Percentiles rank a stretch among this genome's conserved stretches.
Conservation (phyloP, 257 asterid genomes). For the Rehmannia glutinosa region DNA sequence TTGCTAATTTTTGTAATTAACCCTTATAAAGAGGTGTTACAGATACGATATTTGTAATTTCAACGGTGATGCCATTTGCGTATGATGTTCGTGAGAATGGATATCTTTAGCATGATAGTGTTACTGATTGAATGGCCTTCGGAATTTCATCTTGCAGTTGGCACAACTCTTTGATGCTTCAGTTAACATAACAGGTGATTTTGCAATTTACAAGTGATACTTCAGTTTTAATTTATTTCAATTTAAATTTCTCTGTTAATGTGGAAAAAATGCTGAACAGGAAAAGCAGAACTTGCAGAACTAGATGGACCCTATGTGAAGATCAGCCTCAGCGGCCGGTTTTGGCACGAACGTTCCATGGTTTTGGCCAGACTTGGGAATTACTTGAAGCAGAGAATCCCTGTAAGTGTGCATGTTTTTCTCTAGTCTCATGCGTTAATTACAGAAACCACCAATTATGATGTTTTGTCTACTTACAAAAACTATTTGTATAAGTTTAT, state of each 20-base stretch:
- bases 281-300: constrained; percentile 84
- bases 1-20: too few species aligned
- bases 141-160: constrained; percentile 45
- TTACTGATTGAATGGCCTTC: neutral
- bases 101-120: too few species aligned
- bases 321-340: constrained; percentile 73
- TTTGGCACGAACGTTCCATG: constrained; percentile 75
- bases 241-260: neutral
- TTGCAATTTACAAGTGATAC: neutral
- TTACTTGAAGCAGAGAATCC: constrained; percentile 91
- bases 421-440: too few species aligned
- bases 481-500: too few species aligned
- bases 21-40: too few species aligned
- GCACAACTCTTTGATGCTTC: constrained; percentile 79
- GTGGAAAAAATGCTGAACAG: constrained; percentile 28
- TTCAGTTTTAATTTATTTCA: neutral
- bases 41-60: too few species aligned
- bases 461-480: too few species aligned
- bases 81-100: too few species aligned
- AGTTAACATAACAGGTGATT: constrained; percentile 82
- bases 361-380: constrained; percentile 86
- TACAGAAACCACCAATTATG: too few species aligned
- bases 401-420: constrained; percentile 38
- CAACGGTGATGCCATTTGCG: too few species aligned
- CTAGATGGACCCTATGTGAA: constrained; percentile 90